Conservation (phyloP, 176 grass and related monocot genomes). For the Phyllostachys edulis region DNA sequence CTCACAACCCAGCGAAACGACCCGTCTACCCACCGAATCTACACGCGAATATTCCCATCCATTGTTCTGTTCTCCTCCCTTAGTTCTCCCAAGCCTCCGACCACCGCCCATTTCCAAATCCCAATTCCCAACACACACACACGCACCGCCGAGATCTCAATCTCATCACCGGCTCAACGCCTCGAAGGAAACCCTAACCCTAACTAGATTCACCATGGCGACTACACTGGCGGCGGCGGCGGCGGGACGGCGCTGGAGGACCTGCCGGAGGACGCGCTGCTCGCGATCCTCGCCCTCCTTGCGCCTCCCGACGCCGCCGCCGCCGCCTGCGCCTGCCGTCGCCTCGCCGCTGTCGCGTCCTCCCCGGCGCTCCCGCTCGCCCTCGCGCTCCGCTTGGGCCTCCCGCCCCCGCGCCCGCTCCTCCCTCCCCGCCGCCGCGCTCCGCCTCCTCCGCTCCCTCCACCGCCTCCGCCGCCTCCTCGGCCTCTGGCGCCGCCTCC, state of each 20-base stretch:
- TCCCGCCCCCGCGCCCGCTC: slow-evolving; percentile 18
- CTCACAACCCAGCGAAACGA: too few species aligned
- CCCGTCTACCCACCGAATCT: not conserved
- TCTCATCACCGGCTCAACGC: not conserved
- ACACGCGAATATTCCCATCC: slow-evolving; percentile 31
- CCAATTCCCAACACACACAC: not conserved
- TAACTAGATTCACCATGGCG: slow-evolving; percentile 16
- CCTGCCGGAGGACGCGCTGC: slow-evolving; percentile 56
- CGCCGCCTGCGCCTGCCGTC: slow-evolving; percentile 38
- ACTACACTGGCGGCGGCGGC: slow-evolving; percentile 29
- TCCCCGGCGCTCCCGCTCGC: slow-evolving; percentile 48
- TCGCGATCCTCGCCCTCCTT: slow-evolving; percentile 47
- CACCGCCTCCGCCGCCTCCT: slow-evolving; percentile 48
- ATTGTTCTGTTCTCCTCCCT: not conserved
- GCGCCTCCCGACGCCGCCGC: slow-evolving; percentile 42
- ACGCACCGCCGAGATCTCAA: not conserved
- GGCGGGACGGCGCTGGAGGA: slow-evolving; percentile 35
- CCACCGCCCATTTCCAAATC: slow-evolving; percentile 27
- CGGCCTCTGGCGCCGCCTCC: slow-evolving; percentile 59
- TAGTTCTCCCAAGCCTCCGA: slow-evolving; percentile 22
- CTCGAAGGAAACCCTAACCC: not conserved
- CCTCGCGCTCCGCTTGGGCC: slow-evolving; percentile 43
- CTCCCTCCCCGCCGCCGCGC: slow-evolving; percentile 23
- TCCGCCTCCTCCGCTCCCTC: slow-evolving; percentile 36
- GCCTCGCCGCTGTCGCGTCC: slow-evolving; percentile 39